Evolutionary conservation across 495 filamentous ascomycete genomes (phyloP), one percentile per base, ranked within the genome.

Genomic region (Usnea hakonensis): DNA sequence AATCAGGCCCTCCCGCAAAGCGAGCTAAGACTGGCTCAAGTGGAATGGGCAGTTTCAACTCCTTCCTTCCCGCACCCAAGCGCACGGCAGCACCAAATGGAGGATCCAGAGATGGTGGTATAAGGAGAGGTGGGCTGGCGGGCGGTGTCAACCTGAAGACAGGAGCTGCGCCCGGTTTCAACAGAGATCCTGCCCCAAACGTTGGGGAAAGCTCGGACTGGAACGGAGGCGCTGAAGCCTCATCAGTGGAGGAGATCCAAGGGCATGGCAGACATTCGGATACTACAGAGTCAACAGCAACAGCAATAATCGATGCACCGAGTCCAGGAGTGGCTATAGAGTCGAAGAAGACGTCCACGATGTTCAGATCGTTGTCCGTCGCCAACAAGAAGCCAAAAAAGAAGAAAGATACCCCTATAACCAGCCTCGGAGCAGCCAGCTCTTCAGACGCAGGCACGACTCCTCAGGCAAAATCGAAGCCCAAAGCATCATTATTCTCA

Each of bases 351-450:
- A 92, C 90, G 64, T 80, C 89, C 26, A 83, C 89, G 68, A 91
- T 90, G 83, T 96, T 97, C 73, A 90, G 87, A 70, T 91, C 91
- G 2, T 72, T 96, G 30, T 95, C 90, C 3, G 90, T 95, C 11
- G 81, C 82, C 23, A 90, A 89, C 77, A 90, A 89, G 74, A 85
- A 80, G 69, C 60, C 69, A 40, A 26, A 30, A 16, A 90, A 89
- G 77, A 90, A 89, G 75, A 85, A 79, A 69, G 63, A 68, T 37
- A 38, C 68, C 17, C 56, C 64, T 40, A 33, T 61, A 40, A 35
- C 58, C 30, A 35, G 56, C 6, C 44, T 36, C 5, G 60, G 62
- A 62, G 35, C 57, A n/a, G 28, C 63, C 36, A 38, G 61, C 5
- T 41, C 57, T 23, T 58, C 61, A 55, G 56, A 4, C 43, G 28